Base-by-base conservation (phyloP, 345 rosid genomes). In the Pistacia atlantica region DNA sequence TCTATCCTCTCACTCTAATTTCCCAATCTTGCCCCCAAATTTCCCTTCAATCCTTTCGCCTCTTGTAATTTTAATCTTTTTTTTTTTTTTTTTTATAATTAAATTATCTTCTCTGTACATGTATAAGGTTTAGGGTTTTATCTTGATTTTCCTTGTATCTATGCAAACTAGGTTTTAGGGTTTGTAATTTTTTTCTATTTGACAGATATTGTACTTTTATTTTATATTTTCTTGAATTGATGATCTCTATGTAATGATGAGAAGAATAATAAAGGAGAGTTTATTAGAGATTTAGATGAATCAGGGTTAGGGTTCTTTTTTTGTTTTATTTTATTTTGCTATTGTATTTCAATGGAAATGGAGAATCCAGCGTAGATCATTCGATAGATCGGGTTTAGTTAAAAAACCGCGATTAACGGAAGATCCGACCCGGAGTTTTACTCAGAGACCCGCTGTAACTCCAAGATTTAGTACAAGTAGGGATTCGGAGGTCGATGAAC, bases 291-390 rank as follows among this genome's bases (percentile, higher is more conserved):
- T 66, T 74, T 33, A 11, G 75, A 60, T 58, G 79, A 76, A 69
- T 65, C n/a, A 74, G 79, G 68, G 72, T 69, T 83, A 74, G 83
- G 81, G 65, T 69, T 80, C 31, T 75, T 77, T 71, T 80, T 72
- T 48, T 37, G 25, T 33, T 69, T 51, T 28, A 3, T 59, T 65
- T 49, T 22, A 66, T 69, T 80, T n/a, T 74, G 5, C 20, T 20
- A 9, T 79, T 76, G 57, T 57, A 51, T 80, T 84, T 78, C 57
- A 71, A 73, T 71, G 82, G 71, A 83, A 80, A 94, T 92, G 95
- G 93, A 89, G 82, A 90, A 91, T 84, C 64, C 90, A n/a, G 33
- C 99, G 98, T 79, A 85, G 91, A 70, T 63, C 99, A 3, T 92
- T 91, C 75, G 97, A 97, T 79, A 90, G 98, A 90, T 90, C 97